phyloP scores from a whole-genome alignment of 345 rosid genomes.

The Hibiscus tridactylites region DNA sequence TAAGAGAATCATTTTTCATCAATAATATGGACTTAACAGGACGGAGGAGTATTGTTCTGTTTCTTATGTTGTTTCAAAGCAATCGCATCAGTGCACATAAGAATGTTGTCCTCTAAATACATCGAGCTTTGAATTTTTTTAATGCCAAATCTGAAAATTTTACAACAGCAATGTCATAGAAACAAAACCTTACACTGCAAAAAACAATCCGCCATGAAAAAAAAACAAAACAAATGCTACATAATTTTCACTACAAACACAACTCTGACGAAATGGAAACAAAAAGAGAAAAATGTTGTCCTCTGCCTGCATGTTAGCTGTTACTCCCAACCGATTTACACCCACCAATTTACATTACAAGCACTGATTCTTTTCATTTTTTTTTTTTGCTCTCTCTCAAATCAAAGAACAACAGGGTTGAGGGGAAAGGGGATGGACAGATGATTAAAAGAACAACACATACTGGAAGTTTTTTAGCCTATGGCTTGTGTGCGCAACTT shows the following conservation, averaged over 20 bases:
- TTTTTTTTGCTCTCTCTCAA: not conserved
- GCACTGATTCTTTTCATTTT: not conserved
- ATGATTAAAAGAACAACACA: not conserved
- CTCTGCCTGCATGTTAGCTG: slow-evolving; percentile 9
- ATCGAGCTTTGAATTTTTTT: too few species aligned
- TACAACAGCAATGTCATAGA: not conserved
- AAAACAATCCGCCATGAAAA: not conserved
- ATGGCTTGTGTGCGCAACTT: slow-evolving; percentile 49
- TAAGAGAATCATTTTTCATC: too few species aligned
- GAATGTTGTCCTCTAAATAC: too few species aligned
- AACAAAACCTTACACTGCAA: not conserved
- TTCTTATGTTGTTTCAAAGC: too few species aligned
- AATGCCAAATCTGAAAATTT: not conserved
- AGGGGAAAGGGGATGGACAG: not conserved
- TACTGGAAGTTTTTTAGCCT: slow-evolving; percentile 13
- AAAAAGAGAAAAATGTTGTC: not conserved
- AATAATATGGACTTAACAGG: too few species aligned
- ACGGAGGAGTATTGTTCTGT: too few species aligned
- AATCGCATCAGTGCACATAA: too few species aligned
- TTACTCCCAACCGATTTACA: not conserved
- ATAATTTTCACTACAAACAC: not conserved
- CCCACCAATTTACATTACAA: slow-evolving; percentile 16
- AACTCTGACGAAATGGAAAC: not conserved
- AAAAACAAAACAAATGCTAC: not conserved
- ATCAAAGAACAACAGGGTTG: not conserved